Conservation (phyloP, 208 protist species). For the Leishmania mexicana region DNA sequence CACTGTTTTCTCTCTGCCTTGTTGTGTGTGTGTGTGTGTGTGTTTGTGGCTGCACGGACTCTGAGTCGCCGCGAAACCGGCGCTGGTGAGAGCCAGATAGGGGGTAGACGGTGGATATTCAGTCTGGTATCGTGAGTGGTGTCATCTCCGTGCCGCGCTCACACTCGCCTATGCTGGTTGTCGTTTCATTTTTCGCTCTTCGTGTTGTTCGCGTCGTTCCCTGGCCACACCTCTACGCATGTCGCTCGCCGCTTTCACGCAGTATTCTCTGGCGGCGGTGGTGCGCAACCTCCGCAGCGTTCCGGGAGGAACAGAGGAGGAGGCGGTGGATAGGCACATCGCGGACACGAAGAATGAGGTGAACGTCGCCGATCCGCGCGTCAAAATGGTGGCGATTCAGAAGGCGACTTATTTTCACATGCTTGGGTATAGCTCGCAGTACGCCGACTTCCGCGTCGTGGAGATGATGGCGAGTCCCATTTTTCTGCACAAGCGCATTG, state of each 20-base stretch:
- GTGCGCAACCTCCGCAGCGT: conserved; percentile 94
- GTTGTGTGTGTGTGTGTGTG: not conserved
- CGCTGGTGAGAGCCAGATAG: not conserved
- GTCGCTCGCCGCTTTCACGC: conserved; percentile 64
- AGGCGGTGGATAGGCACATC: conserved; percentile 92
- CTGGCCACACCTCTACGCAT: not conserved
- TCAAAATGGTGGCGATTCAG: conserved; percentile 95
- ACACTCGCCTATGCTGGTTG: not conserved
- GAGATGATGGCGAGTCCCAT: conserved; percentile 94
- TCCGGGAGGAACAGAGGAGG: conserved; percentile 86
- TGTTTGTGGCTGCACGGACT: not conserved
- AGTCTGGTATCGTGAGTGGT: not conserved
- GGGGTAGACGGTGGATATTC: too few species aligned
- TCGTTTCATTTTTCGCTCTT: not conserved
- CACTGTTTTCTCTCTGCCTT: not conserved
- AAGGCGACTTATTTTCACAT: conserved; percentile 99
- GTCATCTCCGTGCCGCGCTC: not conserved
- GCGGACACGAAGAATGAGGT: conserved; percentile 96
- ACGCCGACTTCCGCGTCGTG: conserved; percentile 96
- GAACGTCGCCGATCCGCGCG: conserved; percentile 72
- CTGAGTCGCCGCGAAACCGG: not conserved
- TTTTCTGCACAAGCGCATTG: conserved; percentile 89
- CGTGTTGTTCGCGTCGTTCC: not conserved
- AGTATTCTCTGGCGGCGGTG: conserved; percentile 93
- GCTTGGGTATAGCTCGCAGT: conserved; percentile 97